Base-by-base conservation (phyloP, 495 filamentous ascomycete species). In the Jackrogersella minutella region DNA sequence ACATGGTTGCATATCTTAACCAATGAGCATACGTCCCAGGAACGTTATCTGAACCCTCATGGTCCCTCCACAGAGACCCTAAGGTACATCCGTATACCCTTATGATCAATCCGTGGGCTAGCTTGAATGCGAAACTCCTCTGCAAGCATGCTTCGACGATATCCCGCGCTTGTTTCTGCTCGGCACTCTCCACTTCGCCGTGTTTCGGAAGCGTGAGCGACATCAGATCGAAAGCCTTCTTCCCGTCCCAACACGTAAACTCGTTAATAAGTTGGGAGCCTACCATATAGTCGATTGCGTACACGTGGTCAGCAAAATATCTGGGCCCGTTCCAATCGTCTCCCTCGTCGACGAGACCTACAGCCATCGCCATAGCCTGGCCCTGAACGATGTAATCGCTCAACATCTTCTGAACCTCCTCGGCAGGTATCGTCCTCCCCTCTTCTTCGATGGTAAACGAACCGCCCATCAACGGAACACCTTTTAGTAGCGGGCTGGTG, bases 311-410 rank as follows among this genome's bases (percentile, higher is more conserved):
- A 14, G 71, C 71, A 11, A 74, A 73, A 64, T 86, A 86, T 37
- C 73, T 58, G 0, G 84, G 83, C 19, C 85, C 85, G 65, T 87
- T 74, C 84, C 85, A 87, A 1, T 64, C 73, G 17, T 76, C 80
- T 58, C 82, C 78, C 17, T 75, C 74, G 57, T 86, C 84, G 4
- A 85, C 65, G 11, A 84, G 74, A 1, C 81, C 82, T 79, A 82
- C 81, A 1, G 83, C 82, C 57, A 80, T 64, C 9, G 75, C 78
- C 52, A 82, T 77, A 8, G 76, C 82, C 43, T 84, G 81, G 0
- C 78, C 81, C 63, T 85, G 82, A 44, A 82, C 81, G 62, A 84
- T 82, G 55, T 86, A 86, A 59, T 86, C 83, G 22, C 78, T 81
- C 49, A 86, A 70, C 64, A 79, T 66, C 53, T 55, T 73, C 28